These are phyloP conservation scores for Erysimum cheiranthoides DNA, from an alignment of 345 rosid genomes.

Conservation along the genomic window DNA sequence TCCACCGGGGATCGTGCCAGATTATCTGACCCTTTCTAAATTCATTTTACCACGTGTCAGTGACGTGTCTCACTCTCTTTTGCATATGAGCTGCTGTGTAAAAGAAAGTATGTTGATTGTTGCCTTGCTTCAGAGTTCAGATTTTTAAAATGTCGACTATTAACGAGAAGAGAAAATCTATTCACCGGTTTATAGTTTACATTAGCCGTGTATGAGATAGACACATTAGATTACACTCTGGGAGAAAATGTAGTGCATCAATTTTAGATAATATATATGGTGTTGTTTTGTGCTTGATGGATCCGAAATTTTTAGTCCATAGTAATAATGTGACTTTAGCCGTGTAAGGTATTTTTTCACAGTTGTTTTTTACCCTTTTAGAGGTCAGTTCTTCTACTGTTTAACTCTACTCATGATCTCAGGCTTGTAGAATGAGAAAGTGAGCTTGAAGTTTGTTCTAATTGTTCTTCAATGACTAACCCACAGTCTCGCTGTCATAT, in stretches of 20 bases:
- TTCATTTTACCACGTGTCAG: slow-evolving; percentile 25
- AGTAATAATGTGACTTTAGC: not conserved
- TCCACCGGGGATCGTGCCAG: not conserved
- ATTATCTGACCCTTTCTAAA: not conserved
- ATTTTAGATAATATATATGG: not conserved
- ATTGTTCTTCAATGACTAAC: slow-evolving; percentile 12
- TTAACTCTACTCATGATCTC: not conserved
- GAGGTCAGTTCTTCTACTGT: not conserved
- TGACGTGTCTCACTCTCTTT: slow-evolving; percentile 17
- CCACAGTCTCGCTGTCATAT: not conserved
- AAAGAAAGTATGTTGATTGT: not conserved
- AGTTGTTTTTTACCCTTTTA: not conserved
- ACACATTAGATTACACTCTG: not conserved
- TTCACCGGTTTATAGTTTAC: not conserved
- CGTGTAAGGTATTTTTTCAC: slow-evolving; percentile 5
- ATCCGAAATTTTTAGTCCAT: not conserved
- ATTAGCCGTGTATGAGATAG: not conserved
- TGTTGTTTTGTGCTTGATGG: slow-evolving; percentile 4
- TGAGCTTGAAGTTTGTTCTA: not conserved
- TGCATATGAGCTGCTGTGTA: not conserved
- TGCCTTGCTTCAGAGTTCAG: slow-evolving; percentile 16
- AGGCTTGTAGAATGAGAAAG: slow-evolving; percentile 4
- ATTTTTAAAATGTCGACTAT: not conserved
- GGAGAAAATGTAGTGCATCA: not conserved
- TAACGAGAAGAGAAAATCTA: not conserved